Percentiles rank a stretch among this genome's conserved stretches.
Conservation (phyloP, 225 moss, liverwort and hornwort genomes). For the Physcomitrellopsis africana region DNA sequence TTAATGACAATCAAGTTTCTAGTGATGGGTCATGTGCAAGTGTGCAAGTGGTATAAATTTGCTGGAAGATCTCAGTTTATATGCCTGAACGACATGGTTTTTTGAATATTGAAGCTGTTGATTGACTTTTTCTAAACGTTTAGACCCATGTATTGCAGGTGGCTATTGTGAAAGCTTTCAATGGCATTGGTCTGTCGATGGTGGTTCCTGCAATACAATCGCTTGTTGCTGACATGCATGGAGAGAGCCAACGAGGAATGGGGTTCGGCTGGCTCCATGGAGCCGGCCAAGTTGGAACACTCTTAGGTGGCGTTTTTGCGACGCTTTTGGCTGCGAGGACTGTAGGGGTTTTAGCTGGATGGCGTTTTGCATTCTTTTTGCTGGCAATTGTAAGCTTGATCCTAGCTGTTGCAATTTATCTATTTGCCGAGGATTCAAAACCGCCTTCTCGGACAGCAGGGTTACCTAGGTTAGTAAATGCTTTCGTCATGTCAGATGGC, state of each 20-base stretch:
- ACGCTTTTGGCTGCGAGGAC: conserved; percentile 56
- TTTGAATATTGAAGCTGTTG: background rate
- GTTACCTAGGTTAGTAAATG: conserved; percentile 40
- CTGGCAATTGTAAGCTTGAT: conserved; percentile 57
- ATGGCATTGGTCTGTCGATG: conserved; percentile 71
- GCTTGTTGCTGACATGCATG: conserved; percentile 63
- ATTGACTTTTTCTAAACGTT: background rate
- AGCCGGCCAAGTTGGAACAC: conserved; percentile 68
- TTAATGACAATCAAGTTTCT: too few relatives aligned
- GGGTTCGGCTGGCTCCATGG: conserved; percentile 72
- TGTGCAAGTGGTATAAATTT: too few relatives aligned
- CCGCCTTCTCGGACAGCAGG: conserved; percentile 21
- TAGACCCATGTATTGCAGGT: conserved; percentile 42
- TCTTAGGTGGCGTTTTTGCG: conserved; percentile 67
- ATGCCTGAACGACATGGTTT: background rate
- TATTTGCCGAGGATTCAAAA: conserved; percentile 52
- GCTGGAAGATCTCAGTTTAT: too few relatives aligned
- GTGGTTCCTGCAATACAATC: conserved; percentile 72
- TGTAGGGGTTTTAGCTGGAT: conserved; percentile 59
- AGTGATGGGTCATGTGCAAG: too few relatives aligned
- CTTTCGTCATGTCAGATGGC: background rate
- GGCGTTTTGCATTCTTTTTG: conserved; percentile 65
- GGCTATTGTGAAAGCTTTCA: conserved; percentile 56
- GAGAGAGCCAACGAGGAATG: conserved; percentile 50
- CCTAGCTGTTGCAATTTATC: conserved; percentile 51